These are phyloP conservation scores for Wickerhamiella domercqiae DNA, from an alignment of 805 yeast genomes.

Conservation along the genomic window DNA sequence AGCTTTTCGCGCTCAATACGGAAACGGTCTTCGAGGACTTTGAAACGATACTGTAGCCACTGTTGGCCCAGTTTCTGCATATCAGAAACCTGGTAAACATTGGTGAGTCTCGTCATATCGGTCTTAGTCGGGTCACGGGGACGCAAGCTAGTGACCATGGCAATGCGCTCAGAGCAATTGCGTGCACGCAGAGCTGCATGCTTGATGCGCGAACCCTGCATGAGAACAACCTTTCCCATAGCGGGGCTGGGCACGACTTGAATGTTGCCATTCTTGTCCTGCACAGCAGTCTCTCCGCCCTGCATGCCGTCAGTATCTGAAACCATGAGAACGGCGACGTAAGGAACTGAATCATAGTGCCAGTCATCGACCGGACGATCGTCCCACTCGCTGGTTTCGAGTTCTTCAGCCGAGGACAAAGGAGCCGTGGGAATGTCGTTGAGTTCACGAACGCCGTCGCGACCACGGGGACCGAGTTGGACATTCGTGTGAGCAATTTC, in stretches of 20 bases:
- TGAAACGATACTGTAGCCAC: slow-evolving; percentile 16
- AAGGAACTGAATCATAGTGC: slow-evolving; percentile 51
- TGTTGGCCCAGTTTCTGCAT: slow-evolving; percentile 12
- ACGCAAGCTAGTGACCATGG: slow-evolving; percentile 22
- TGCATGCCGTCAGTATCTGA: slow-evolving; percentile 42
- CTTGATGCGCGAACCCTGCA: slow-evolving; percentile 33
- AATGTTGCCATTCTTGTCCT: slow-evolving; percentile 25
- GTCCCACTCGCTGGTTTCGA: slow-evolving; percentile 6
- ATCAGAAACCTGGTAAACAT: slow-evolving; percentile 16
- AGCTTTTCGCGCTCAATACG: slow-evolving; percentile 7
- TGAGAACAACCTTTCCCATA: slow-evolving; percentile 35
- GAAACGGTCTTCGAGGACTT: slow-evolving; percentile 7
- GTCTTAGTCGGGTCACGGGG: slow-evolving; percentile 15
- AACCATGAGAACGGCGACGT: slow-evolving; percentile 49
- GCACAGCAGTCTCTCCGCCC: slow-evolving; percentile 41
- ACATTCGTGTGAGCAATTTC: slow-evolving; percentile 42
- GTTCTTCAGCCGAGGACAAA: slow-evolving; percentile 2
- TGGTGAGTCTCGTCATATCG: slow-evolving; percentile 20
- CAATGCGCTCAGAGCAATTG: slow-evolving; percentile 24
- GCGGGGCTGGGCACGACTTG: slow-evolving; percentile 27
- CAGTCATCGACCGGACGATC: slow-evolving; percentile 39
- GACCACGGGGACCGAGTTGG: slow-evolving; percentile 14
- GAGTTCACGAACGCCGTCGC: slow-evolving; percentile 7
- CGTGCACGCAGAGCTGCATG: slow-evolving; percentile 35
- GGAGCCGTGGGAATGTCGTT: slow-evolving; percentile 5